Evolutionary conservation across 2,329 filamentous ascomycete species (phyloP).

Genomic region (Aaosphaeria arxii): DNA sequence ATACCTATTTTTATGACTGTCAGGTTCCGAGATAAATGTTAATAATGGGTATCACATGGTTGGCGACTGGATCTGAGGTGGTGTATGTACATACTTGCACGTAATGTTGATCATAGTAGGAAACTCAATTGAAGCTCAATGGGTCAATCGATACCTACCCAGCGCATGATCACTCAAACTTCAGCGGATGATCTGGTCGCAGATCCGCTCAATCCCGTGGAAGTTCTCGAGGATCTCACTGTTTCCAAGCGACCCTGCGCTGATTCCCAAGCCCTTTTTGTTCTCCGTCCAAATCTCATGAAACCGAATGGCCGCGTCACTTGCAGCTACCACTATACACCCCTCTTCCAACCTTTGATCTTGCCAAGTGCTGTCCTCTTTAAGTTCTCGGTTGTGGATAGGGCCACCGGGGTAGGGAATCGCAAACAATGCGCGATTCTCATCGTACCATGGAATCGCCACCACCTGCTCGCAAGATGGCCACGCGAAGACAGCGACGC

Average conservation of each 20-base stretch:
- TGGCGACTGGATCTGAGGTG: too few species aligned
- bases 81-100: too few species aligned
- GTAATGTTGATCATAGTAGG: too few species aligned
- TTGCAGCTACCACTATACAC: conserved; percentile 87
- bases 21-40: too few species aligned
- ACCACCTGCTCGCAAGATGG: conserved; percentile 84
- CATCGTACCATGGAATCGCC: conserved; percentile 77
- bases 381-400: conserved; percentile 35
- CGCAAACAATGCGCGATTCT: conserved; percentile 80
- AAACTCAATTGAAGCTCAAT: too few species aligned
- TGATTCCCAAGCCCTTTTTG: conserved; percentile 52
- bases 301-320: conserved; percentile 90
- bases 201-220: conserved; percentile 75
- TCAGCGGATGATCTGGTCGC: conserved; percentile 36
- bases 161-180: too few species aligned
- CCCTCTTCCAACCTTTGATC: conserved; percentile 64
- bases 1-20: too few species aligned
- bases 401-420: conserved; percentile 74
- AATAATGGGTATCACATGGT: too few species aligned
- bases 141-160: too few species aligned
- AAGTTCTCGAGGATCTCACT: conserved; percentile 82
- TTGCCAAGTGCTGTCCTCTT: conserved; percentile 55
- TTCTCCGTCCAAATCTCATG: conserved; percentile 88
- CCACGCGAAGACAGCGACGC: conserved; percentile 93
- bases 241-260: conserved; percentile 60